Evolutionary conservation across 2,329 filamentous ascomycete species (phyloP).

Genomic region (Biscogniauxia sp.): DNA sequence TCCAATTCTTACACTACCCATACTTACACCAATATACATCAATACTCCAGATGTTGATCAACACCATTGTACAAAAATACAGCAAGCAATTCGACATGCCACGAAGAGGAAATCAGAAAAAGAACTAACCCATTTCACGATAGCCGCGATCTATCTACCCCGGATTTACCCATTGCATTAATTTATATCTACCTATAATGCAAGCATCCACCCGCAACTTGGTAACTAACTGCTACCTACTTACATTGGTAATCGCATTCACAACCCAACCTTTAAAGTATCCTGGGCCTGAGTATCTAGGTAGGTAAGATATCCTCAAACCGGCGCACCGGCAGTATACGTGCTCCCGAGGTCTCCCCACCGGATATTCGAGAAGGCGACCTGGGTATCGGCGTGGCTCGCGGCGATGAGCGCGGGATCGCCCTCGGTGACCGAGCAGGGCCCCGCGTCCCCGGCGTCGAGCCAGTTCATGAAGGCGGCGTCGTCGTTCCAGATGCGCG

Average conservation of each 20-base stretch:
- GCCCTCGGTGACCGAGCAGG: slow-evolving; percentile 54
- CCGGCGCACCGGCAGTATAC: neutral
- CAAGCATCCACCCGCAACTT: too few species aligned
- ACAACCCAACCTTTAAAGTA: too few species aligned
- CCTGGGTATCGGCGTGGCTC: slow-evolving; percentile 22
- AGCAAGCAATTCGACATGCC: too few species aligned
- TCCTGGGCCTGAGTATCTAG: too few species aligned
- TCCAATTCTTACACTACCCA: too few species aligned
- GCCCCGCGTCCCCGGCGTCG: slow-evolving; percentile 48
- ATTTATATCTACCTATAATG: too few species aligned
- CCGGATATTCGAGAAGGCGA: slow-evolving; percentile 28
- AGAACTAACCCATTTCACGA: neutral
- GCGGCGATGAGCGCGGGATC: slow-evolving; percentile 37
- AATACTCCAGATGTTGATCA: too few species aligned
- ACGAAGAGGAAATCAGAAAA: neutral
- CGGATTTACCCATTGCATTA: neutral
- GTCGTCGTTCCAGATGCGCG: slow-evolving; percentile 56
- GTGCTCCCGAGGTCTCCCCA: slow-evolving; percentile 26
- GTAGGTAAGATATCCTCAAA: too few species aligned
- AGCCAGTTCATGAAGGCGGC: slow-evolving; percentile 57
- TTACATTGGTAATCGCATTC: too few species aligned
- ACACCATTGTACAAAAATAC: too few species aligned
- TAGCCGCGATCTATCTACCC: neutral
- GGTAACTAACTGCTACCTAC: too few species aligned
- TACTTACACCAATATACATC: neutral